Evolutionary conservation across 2,329 filamentous ascomycete genomes (phyloP).

Genomic region (Talaromyces islandicus): DNA sequence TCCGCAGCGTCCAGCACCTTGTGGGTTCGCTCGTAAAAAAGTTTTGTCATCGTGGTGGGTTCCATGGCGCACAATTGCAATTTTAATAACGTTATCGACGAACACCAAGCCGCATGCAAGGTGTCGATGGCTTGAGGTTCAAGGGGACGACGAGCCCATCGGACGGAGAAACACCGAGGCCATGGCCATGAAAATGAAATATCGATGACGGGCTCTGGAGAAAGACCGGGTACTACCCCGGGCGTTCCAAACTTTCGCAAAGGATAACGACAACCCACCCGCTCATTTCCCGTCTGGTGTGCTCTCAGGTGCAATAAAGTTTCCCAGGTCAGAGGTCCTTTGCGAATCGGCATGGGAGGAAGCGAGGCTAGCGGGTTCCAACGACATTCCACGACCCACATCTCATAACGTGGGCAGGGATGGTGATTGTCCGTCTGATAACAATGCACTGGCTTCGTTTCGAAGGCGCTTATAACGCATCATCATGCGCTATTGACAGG

Average conservation of each 20-base stretch:
- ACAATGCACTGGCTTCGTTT: neutral
- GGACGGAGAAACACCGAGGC: neutral
- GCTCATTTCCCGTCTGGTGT: neutral
- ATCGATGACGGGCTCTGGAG: neutral
- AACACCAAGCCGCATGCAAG: neutral
- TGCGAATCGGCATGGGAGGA: neutral
- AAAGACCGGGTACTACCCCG: conserved; percentile 4
- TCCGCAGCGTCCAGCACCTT: neutral
- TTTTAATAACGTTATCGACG: neutral
- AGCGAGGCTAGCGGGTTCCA: neutral
- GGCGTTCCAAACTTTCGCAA: conserved; percentile 8
- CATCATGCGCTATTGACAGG: conserved; percentile 8
- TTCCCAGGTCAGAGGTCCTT: neutral
- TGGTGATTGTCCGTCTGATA: neutral
- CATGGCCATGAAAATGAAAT: neutral
- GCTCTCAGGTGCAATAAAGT: neutral
- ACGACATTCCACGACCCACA: neutral
- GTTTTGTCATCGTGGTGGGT: neutral
- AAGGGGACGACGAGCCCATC: neutral
- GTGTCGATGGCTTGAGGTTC: neutral
- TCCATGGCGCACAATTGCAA: neutral
- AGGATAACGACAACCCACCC: neutral
- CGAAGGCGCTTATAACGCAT: neutral
- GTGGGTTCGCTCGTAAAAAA: neutral
- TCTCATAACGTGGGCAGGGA: neutral